Evolutionary conservation across 2,329 filamentous ascomycete species (phyloP).

Genomic region (Mycocentrospora acerina): DNA sequence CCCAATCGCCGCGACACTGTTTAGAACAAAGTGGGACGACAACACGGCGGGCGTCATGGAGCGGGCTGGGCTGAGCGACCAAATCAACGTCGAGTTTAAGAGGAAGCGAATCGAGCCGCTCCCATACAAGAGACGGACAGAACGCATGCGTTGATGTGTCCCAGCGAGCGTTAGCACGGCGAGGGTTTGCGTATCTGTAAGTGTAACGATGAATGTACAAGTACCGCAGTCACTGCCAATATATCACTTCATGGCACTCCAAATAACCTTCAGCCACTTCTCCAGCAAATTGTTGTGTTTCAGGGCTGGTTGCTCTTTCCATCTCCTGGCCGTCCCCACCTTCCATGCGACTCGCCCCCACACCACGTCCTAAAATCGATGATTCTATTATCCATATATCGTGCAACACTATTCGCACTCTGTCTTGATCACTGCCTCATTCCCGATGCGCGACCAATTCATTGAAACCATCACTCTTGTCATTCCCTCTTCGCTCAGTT

Average conservation of each 20-base stretch:
- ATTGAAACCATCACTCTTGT: no score
- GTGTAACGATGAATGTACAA: constrained; percentile 16
- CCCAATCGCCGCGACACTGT: constrained; percentile 81
- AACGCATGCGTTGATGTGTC: constrained; percentile 45
- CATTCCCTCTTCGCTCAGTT: no score
- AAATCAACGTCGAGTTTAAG: constrained; percentile 79
- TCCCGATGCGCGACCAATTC: no score
- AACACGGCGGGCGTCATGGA: constrained; percentile 85
- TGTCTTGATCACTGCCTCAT: no score
- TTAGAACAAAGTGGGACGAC: constrained; percentile 88
- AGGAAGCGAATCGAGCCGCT: constrained; percentile 71
- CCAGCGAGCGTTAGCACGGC: constrained; percentile 4
- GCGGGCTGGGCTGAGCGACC: constrained; percentile 69
- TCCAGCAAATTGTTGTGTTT: no score
- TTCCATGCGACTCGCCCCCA: neutral
- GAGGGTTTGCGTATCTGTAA: constrained; percentile 13
- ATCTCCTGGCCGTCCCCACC: no score
- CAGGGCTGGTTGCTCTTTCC: no score
- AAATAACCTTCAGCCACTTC: no score
- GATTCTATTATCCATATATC: neutral
- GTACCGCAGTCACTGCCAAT: neutral
- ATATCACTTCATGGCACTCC: no score
- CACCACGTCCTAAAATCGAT: neutral
- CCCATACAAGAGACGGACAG: constrained; percentile 62
- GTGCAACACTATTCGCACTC: constrained; percentile 2